phyloP scores from a whole-genome alignment of 2,329 filamentous ascomycete genomes.

The Pyrenophora teres region DNA sequence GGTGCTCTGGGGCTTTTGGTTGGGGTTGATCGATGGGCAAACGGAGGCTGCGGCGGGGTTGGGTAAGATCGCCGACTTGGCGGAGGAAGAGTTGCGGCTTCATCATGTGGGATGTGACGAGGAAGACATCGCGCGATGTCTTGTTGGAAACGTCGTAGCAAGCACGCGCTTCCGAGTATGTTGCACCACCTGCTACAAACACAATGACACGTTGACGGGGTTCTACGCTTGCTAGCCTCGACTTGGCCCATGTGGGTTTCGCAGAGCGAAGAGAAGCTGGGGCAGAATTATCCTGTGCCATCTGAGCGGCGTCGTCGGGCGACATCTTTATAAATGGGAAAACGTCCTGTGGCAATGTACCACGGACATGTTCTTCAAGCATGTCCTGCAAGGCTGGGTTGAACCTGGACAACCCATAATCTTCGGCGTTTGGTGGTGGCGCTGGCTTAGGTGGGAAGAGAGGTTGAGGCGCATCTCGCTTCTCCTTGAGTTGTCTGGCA shows the following conservation, averaged over 20 bases:
- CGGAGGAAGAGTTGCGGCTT: slow-evolving; percentile 81
- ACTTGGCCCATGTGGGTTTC: slow-evolving; percentile 93
- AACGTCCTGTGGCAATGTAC: slow-evolving; percentile 49
- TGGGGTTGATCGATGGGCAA: slow-evolving; percentile 81
- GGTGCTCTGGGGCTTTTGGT: slow-evolving; percentile 79
- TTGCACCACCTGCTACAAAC: slow-evolving; percentile 94
- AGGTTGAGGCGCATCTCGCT: slow-evolving; percentile 65
- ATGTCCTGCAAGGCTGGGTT: slow-evolving; percentile 81
- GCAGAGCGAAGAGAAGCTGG: slow-evolving; percentile 79
- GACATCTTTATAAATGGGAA: slow-evolving; percentile 60
- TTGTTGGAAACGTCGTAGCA: slow-evolving; percentile 85
- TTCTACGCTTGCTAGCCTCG: slow-evolving; percentile 73
- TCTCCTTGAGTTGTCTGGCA: slow-evolving; percentile 76
- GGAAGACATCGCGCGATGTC: slow-evolving; percentile 79
- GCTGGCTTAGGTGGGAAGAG: slow-evolving; percentile 72
- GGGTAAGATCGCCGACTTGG: slow-evolving; percentile 79
- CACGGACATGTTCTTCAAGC: slow-evolving; percentile 68
- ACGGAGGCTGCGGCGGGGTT: slow-evolving; percentile 74
- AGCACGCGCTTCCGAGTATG: slow-evolving; percentile 83
- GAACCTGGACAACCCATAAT: slow-evolving; percentile 85
- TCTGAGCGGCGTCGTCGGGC: slow-evolving; percentile 64
- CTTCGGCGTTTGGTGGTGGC: slow-evolving; percentile 62
- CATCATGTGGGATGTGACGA: slow-evolving; percentile 91
- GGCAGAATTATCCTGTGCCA: slow-evolving; percentile 55
- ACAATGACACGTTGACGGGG: slow-evolving; percentile 89